phyloP scores from a whole-genome alignment of 2,329 filamentous ascomycete species.

The Aspergillus aculeatinus region DNA sequence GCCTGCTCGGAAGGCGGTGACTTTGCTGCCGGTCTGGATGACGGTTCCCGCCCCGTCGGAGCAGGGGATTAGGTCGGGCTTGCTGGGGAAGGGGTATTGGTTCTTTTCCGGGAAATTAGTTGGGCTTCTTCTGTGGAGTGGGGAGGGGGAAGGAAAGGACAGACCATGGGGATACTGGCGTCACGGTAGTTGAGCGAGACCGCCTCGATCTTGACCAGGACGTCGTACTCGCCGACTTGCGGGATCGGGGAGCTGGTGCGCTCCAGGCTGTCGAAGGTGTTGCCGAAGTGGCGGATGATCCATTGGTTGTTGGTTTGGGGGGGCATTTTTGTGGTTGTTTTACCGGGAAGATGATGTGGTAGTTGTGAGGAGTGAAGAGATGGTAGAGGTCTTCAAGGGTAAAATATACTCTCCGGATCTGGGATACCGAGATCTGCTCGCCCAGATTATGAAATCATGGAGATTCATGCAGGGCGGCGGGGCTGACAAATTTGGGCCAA shows the following conservation, averaged over 20 bases:
- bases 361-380: too few relatives aligned
- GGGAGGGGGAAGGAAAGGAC: too few relatives aligned
- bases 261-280: not conserved
- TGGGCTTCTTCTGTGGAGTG: too few relatives aligned
- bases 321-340: not conserved
- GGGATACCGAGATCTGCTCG: too few relatives aligned
- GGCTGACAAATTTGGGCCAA: too few relatives aligned
- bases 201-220: not conserved
- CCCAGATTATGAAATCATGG: too few relatives aligned
- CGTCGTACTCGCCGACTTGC: not conserved
- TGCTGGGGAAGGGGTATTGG: not conserved
- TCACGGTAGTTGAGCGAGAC: not conserved
- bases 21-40: not conserved
- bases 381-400: too few relatives aligned
- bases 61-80: not conserved
- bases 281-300: not conserved
- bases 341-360: too few relatives aligned
- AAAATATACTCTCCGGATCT: too few relatives aligned
- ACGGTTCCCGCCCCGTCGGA: not conserved
- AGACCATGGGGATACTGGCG: not conserved
- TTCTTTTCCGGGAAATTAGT: not conserved
- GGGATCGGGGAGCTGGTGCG: not conserved
- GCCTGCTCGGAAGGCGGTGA: not conserved
- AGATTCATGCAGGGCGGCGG: too few relatives aligned
- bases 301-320: not conserved